Evolutionary conservation across 257 asterid genomes (phyloP).

Genomic region (Galeopsis tetrahit): DNA sequence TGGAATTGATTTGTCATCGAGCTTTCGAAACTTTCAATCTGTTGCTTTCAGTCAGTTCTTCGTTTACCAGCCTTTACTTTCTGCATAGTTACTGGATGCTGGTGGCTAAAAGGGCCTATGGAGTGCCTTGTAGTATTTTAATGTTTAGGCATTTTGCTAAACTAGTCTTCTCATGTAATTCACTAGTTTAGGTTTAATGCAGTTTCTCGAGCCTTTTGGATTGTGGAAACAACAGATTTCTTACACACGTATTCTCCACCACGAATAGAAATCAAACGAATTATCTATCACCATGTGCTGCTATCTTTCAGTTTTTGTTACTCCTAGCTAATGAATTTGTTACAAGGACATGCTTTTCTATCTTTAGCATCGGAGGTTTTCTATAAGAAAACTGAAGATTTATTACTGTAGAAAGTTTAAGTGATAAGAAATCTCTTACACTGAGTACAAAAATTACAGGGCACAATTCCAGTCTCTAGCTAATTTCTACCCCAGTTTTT

Average conservation of each 20-base stretch:
- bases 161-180: neutral
- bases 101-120: constrained; percentile 1
- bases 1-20: constrained; percentile 1
- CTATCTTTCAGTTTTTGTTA: constrained; percentile 12
- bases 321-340: constrained; percentile 18
- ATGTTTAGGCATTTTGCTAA: constrained; percentile 12
- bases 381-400: too few relatives aligned
- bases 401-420: too few relatives aligned
- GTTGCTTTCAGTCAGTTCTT: neutral
- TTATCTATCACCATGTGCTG: neutral
- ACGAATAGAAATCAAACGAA: neutral
- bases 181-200: constrained; percentile 1
- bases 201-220: constrained; percentile 15
- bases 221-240: neutral
- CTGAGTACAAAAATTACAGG: too few relatives aligned
- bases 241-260: neutral
- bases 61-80: neutral
- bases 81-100: constrained; percentile 3
- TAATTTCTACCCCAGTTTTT: constrained; percentile 4
- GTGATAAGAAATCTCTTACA: too few relatives aligned
- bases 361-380: neutral
- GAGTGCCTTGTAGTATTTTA: neutral
- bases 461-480: too few relatives aligned
- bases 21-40: neutral
- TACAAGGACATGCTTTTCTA: neutral